A percentile compares a stretch with the other conserved stretches of the same genome.
Evolutionary conservation across 169 alveolate genomes (phyloP).

Genomic region (Cryptosporidium canis): DNA sequence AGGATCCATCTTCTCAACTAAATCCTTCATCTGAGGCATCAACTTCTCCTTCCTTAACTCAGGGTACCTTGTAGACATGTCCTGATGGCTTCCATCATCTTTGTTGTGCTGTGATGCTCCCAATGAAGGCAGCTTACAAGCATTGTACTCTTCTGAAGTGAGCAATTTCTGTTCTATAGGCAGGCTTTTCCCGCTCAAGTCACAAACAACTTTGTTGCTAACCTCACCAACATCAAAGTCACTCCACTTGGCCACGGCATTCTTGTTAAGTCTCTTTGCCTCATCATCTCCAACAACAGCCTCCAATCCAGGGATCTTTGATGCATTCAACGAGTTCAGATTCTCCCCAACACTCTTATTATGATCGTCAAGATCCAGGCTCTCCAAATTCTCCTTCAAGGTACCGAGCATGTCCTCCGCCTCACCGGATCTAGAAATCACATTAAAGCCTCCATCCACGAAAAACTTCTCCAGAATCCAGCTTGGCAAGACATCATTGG

Average conservation of each 20-base stretch:
- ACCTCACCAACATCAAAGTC: conserved; percentile 45
- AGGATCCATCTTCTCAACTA: conserved; percentile 28
- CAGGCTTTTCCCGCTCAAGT: conserved; percentile 10
- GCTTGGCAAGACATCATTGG: conserved; percentile 49
- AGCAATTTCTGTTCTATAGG: conserved; percentile 42
- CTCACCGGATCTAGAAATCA: conserved; percentile 39
- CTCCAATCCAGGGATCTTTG: not conserved
- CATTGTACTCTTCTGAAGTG: conserved; percentile 49
- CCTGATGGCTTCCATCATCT: not conserved
- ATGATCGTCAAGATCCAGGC: not conserved
- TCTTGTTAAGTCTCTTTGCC: not conserved
- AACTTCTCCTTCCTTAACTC: conserved; percentile 16
- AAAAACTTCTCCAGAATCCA: conserved; percentile 62
- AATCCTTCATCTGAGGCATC: conserved; percentile 32
- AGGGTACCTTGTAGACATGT: conserved; percentile 1
- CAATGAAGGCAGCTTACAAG: conserved; percentile 25
- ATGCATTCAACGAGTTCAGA: not conserved
- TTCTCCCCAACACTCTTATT: not conserved
- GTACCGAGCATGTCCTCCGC: not conserved
- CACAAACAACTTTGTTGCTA: not conserved
- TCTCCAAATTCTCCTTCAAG: not conserved
- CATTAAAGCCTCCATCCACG: conserved; percentile 72
- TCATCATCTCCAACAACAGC: not conserved
- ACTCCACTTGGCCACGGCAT: conserved; percentile 48
- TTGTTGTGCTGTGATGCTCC: not conserved